Conservation (phyloP, 768 basidiomycete genomes). For the Naematelia encephala region DNA sequence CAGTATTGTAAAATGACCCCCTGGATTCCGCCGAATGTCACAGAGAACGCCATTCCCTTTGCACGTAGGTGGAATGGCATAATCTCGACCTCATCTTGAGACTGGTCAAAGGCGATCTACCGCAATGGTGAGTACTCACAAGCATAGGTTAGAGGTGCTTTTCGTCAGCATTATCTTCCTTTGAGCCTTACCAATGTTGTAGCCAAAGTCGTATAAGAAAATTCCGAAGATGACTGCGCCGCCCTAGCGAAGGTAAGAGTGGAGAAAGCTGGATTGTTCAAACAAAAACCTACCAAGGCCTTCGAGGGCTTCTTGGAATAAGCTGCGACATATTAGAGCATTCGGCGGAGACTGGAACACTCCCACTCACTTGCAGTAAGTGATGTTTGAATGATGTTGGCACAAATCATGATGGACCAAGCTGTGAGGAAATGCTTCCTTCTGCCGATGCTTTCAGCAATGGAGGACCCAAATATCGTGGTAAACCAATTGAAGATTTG, state of each 20-base stretch:
- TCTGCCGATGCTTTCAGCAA: slow-evolving; percentile 65
- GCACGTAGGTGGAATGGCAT: slow-evolving; percentile 75
- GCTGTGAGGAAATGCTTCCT: slow-evolving; percentile 64
- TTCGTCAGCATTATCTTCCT: too few relatives aligned
- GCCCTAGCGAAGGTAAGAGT: background rate
- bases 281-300: too few relatives aligned
- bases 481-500: slow-evolving; percentile 62
- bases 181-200: slow-evolving; percentile 11
- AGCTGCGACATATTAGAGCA: too few relatives aligned
- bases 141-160: too few relatives aligned
- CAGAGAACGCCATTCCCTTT: slow-evolving; percentile 71
- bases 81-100: too few relatives aligned
- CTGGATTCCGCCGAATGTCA: slow-evolving; percentile 19
- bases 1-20: slow-evolving; percentile 24
- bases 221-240: slow-evolving; percentile 10
- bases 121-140: too few relatives aligned
- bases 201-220: slow-evolving; percentile 13
- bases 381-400: slow-evolving; percentile 56
- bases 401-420: slow-evolving; percentile 54
- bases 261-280: background rate
- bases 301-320: too few relatives aligned
- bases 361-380: slow-evolving; percentile 54
- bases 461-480: slow-evolving; percentile 60
- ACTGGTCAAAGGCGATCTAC: too few relatives aligned
- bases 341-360: too few relatives aligned